Evolutionary conservation across 2,329 filamentous ascomycete species (phyloP).

Genomic region (Diplodia corticola): DNA sequence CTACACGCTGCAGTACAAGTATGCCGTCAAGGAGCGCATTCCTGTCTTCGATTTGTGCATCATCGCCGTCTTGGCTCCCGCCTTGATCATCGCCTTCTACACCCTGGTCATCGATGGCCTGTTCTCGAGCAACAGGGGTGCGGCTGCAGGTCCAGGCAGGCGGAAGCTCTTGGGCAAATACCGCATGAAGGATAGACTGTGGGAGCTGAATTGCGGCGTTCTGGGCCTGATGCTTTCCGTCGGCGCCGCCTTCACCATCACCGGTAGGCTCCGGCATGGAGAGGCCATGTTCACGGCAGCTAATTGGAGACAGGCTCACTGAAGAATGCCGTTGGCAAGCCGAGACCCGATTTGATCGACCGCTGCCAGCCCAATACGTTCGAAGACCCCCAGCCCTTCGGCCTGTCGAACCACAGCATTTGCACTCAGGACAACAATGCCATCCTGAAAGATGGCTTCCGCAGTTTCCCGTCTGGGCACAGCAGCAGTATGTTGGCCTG

Average conservation of each 20-base stretch:
- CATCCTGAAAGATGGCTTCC: constrained; percentile 60
- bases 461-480: constrained; percentile 60
- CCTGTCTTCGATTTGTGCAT: constrained; percentile 52
- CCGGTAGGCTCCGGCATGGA: constrained; percentile 38
- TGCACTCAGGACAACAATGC: constrained; percentile 53
- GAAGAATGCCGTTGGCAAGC: constrained; percentile 62
- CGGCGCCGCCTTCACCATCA: constrained; percentile 58
- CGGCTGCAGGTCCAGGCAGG: constrained; percentile 29
- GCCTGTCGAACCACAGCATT: constrained; percentile 50
- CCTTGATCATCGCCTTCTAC: constrained; percentile 55
- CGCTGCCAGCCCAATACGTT: constrained; percentile 49
- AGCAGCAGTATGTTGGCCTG: constrained; percentile 50
- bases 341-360: constrained; percentile 59
- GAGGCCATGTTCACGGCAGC: background rate
- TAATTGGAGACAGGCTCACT: constrained; percentile 42
- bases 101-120: constrained; percentile 60
- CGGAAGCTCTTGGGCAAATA: constrained; percentile 48
- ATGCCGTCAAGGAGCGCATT: constrained; percentile 56
- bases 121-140: constrained; percentile 52
- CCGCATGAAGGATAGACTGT: constrained; percentile 57
- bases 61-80: constrained; percentile 52
- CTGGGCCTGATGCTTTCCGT: constrained; percentile 58
- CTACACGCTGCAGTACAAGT: constrained; percentile 59
- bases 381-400: constrained; percentile 41
- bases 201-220: constrained; percentile 63